Evolutionary conservation across 495 filamentous ascomycete species (phyloP), one percentile per base, ranked within the genome.

Genomic region (Xylona heveae): DNA sequence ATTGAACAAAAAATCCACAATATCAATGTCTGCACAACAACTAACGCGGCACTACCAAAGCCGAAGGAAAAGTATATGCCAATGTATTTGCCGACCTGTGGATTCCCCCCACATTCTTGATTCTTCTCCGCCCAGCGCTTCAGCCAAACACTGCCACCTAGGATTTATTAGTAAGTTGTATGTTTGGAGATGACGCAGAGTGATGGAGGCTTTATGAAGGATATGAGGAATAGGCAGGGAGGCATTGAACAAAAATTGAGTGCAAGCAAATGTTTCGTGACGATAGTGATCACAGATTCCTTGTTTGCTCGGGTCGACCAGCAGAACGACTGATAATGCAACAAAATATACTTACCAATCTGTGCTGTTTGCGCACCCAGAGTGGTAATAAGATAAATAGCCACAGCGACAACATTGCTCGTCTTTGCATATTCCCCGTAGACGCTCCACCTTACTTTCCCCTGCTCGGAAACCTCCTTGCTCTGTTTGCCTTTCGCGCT

Each of bases 1-100:
- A 99, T 94, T 2, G 90, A 93, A 54, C 90, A 99, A 57, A 94
- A 94, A 40, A 99, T 93, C 85, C 85, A 95, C 13, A 99, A 59
- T 37, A 99, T 84, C 35, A 99, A 57, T 18, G 85, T 93, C 54
- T 99, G 90, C 22, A 88, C 43, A 25, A 94, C 80, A 13, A 85
- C 82, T 40, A 99, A 58, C 19, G 63, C 63, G 17, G 90, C 74
- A 14, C 78, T 71, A n/a, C 90, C 90, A 28, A 95, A 51, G 19
- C 90, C 90, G 51, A 99, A 77, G 16, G 78, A 79, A 48, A 95
- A 77, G 52, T 95, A 99, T 37, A 95, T 62, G 18, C 85, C 84
- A 41, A 99, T 75, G 47, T 85, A 95, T 47, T 79, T 91, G 32
- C 74, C 90, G 34, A 82, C 64, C 9, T 79, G 39, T 18, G 68